Evolutionary conservation across 2,329 filamentous ascomycete species (phyloP), one percentile per base, ranked within the genome.

Genomic region (Nannizzia gypsea): DNA sequence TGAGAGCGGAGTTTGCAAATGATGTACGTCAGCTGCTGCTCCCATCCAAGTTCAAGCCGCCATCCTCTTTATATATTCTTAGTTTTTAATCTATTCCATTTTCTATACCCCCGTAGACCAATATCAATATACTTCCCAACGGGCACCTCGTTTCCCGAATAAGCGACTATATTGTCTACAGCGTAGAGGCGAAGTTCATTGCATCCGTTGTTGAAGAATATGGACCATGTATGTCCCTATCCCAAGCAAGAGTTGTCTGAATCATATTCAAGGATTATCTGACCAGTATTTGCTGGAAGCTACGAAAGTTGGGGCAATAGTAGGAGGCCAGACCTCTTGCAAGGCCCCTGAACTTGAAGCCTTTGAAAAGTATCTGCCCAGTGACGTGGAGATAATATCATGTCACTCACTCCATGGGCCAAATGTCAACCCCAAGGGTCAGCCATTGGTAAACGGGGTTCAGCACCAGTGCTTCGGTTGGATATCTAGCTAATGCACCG

Each of bases 91-190:
- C 55, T 40, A 57, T 57, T 66, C 65, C 64, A 67, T 67, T 68
- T 69, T 42, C 72, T 66, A 71, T 71, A 64, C 69, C 70, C 71
- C 40, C 77, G 77, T 84, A 91, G 92, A 86, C 82, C 71, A 85
- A 85, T 78, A 78, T 99, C 79, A 85, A 88, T 74, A 93, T 99
- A 69, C 85, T 92, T 72, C 86, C 84, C 73, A 96, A 96, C 82
- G 95, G 95, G 68, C 91, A 97, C 77, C 82, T 92, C 73, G 93
- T 99, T 68, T 96, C 93, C 67, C 86, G 93, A 76, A 85, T 86
- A 74, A 96, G 91, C 85, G 92, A 97, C 81, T 97, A 91, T 75
- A 96, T 96, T 77, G 90, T 99, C 72, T 99, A 99, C 81, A 95
- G 88, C 75, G 93, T 99, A 74, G 92, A 97, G 76, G 93, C 93